phyloP scores from a whole-genome alignment of 331 rosid genomes.

The Dryas integrifolia region DNA sequence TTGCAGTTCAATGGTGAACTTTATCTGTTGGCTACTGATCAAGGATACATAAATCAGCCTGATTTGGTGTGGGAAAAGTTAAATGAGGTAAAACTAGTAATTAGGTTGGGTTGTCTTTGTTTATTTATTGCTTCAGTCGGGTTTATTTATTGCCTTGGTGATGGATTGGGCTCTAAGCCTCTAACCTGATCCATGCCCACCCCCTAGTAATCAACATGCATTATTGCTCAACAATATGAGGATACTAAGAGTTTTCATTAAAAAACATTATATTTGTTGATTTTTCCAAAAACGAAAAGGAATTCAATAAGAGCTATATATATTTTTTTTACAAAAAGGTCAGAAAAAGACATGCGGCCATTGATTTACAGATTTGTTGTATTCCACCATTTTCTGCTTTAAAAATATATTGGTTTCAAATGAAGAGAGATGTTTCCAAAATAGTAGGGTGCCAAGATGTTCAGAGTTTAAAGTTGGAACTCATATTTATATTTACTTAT shows the following conservation, averaged over 20 bases:
- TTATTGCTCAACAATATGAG: not conserved
- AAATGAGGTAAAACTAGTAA: constrained; percentile 63
- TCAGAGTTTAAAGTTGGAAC: constrained; percentile 6
- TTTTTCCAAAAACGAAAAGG: not conserved
- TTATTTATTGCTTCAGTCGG: not conserved
- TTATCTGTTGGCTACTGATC: constrained; percentile 97
- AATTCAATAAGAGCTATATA: too few species aligned
- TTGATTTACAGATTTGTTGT: not conserved
- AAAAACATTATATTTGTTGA: not conserved
- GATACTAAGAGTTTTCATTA: not conserved
- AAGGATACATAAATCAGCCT: constrained; percentile 94
- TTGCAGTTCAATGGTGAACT: constrained; percentile 78
- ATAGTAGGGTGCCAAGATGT: constrained; percentile 2
- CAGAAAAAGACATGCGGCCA: not conserved
- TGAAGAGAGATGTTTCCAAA: constrained; percentile 1
- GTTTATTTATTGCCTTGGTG: not conserved
- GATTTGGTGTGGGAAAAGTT: constrained; percentile 99
- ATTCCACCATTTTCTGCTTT: not conserved
- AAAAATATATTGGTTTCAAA: not conserved
- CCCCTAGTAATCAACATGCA: not conserved
- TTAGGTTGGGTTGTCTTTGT: constrained; percentile 1
- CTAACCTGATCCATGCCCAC: not conserved
- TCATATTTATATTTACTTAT: not conserved
- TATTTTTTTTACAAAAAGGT: not conserved
- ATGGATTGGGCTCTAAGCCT: not conserved